These are phyloP conservation scores for Myxozyma kluyveri DNA, from an alignment of 805 yeast genomes.

Conservation along the genomic window DNA sequence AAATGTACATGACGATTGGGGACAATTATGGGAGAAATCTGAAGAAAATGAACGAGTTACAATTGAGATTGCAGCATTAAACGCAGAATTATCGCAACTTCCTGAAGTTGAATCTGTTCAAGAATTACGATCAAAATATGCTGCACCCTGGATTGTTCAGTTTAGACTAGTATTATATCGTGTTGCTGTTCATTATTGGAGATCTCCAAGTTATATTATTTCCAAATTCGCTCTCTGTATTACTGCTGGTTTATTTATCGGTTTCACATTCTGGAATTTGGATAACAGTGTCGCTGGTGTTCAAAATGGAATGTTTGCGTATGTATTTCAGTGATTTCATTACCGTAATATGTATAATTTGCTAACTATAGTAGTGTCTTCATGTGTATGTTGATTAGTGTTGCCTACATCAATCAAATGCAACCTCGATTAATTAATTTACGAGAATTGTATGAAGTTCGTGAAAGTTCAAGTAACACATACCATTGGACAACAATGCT, in stretches of 20 bases:
- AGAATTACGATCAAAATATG: conserved; percentile 22
- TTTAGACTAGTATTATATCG: conserved; percentile 44
- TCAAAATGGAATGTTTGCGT: conserved; percentile 56
- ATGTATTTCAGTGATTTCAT: not conserved
- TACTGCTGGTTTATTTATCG: conserved; percentile 55
- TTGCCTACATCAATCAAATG: conserved; percentile 57
- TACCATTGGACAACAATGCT: conserved; percentile 59
- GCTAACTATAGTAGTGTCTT: conserved; percentile 38
- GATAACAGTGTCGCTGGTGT: conserved; percentile 51
- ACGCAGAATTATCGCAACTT: conserved; percentile 56
- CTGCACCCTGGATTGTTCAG: conserved; percentile 38
- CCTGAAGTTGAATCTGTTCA: not conserved
- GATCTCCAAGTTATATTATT: conserved; percentile 60
- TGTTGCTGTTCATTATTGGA: conserved; percentile 48
- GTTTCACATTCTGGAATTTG: conserved; percentile 66
- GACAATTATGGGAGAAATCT: conserved; percentile 49
- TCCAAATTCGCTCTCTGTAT: conserved; percentile 54
- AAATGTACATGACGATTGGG: conserved; percentile 34
- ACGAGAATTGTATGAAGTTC: conserved; percentile 64
- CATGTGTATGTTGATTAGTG: conserved; percentile 50
- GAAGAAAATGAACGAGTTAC: conserved; percentile 40
- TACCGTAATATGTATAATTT: conserved; percentile 34
- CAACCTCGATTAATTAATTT: conserved; percentile 56
- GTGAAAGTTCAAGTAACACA: conserved; percentile 68
- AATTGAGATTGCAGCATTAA: conserved; percentile 38